Evolutionary conservation across 1,284 basidiomycete species (phyloP), one percentile per base, ranked within the genome.

Genomic region (Peniophora sp.): DNA sequence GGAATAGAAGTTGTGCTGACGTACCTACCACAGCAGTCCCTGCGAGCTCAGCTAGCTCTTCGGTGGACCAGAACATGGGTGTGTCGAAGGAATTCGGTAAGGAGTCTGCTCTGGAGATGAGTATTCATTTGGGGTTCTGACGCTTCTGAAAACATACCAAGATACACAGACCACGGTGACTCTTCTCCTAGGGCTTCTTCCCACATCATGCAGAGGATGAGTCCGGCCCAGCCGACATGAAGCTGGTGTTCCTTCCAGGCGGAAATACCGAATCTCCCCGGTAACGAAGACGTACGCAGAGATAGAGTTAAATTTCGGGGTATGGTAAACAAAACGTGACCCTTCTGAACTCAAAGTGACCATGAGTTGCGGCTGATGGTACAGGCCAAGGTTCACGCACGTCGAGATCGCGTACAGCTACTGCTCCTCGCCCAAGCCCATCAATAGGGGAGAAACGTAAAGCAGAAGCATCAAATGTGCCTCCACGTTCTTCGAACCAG

Each of bases 141-240:
- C 20, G 45, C 12, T 32, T 32, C 12, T 32, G 44, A 49, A 41
- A 16, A 3, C 78, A 50, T 54, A 89, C 89, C 69, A 16, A 92
- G 68, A 67, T 92, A 92, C 3, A 70, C 73, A 9, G 64, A 63
- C 90, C 90, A 92, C 53, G 68, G 78, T 43, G 84, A 90, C 20
- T 71, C 61, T 6, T 63, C 41, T 0, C 79, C 81, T 52, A 69
- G 70, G 2, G 82, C 75, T 48, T 81, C 79, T 66, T 97, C 96
- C 86, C 89, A 97, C 89, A 98, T 92, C 85, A 98, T 89, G 56
- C 86, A 90, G 20, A 97, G 71, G 53, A 98, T 97, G 39, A 98
- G 71, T 1, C 89, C 88, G 1, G 79, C 71, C 95, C 95, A 98
- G 1, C 92, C 90, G 49, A 77, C 70, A 49, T 85, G 73, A 51